phyloP scores from a whole-genome alignment of 441 rosid genomes.

The Aleurites moluccanus region DNA sequence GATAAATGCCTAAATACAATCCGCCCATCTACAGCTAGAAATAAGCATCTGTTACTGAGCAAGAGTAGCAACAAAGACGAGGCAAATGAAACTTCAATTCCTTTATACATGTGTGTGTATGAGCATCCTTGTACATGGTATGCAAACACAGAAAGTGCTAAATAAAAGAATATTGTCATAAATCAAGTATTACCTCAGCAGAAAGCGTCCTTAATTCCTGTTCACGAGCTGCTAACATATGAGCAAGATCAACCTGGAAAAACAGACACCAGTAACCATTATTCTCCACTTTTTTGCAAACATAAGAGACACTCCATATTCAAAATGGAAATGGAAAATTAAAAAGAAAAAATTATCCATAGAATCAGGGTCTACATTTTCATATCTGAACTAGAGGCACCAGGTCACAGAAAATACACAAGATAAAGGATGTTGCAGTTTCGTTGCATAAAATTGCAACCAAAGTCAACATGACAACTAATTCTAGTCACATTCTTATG shows the following conservation, averaged over 20 bases:
- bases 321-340: background rate
- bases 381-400: background rate
- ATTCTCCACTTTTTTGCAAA: constrained; percentile 10
- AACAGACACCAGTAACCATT: constrained; percentile 20
- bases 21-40: background rate
- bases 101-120: background rate
- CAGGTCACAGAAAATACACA: background rate
- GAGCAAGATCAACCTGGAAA: constrained; percentile 92
- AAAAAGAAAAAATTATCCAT: background rate
- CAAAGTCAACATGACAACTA: background rate
- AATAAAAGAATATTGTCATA: constrained; percentile 14
- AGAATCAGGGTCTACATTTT: background rate
- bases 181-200: constrained; percentile 69
- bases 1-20: background rate
- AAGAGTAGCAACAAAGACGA: background rate
- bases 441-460: background rate
- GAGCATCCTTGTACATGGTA: background rate
- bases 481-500: background rate
- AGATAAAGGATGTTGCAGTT: background rate
- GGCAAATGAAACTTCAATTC: background rate
- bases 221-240: constrained; percentile 91
- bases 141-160: background rate
- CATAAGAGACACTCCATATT: background rate
- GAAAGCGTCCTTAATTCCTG: constrained; percentile 89
- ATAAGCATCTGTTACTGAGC: background rate